Base-by-base conservation (phyloP, 2,329 filamentous ascomycete genomes). In the Incumbomyces lentus region DNA sequence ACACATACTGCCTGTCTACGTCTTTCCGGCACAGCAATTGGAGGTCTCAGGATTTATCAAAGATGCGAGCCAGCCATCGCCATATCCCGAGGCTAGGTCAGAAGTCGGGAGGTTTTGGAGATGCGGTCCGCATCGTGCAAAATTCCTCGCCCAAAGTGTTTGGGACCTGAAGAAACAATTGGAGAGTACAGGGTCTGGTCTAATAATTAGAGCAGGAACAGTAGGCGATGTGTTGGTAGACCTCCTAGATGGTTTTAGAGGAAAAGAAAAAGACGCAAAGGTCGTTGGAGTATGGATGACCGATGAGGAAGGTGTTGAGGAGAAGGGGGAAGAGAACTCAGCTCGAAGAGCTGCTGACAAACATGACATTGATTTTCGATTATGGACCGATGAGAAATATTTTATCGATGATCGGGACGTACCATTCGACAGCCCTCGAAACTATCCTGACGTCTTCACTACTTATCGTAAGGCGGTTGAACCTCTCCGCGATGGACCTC, bases 301-400 rank as follows among this genome's bases (percentile, higher is more conserved):
- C 0, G 71, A 70, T 4, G 83, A 88, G 48, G 77, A 84, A 45
- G 78, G 81, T 0, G 71, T 71, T 2, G 85, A 90, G 55, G 85
- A 90, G 60, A 72, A 74, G 48, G 62, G 66, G 3, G 83, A 89
- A 45, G 79, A 87, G 55, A 62, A 68, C 17, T 67, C 66, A 1
- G 68, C 86, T 1, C 68, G 70, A 22, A 59, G 66, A 0, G 59
- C 77, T 0, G 80, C 82, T 46, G 63, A 72, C 17, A 60, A 71
- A 11, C 64, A 71, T 2, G 70, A 68, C 1, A 68, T 79, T 3
- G 70, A 78, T 1, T 85, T 86, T 60, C 75, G 76, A 59, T 49
- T 79, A 1, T 88, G 80, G 77, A 62, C 64, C 0, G 84, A 90
- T 55, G 84, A 88, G 62, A 90, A 89, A 60, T 89, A 85, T 55